A percentile compares a stretch with the other conserved stretches of the same genome.
Conservation (phyloP, 768 basidiomycete genomes). For the Phlegmacium glaucopus region DNA sequence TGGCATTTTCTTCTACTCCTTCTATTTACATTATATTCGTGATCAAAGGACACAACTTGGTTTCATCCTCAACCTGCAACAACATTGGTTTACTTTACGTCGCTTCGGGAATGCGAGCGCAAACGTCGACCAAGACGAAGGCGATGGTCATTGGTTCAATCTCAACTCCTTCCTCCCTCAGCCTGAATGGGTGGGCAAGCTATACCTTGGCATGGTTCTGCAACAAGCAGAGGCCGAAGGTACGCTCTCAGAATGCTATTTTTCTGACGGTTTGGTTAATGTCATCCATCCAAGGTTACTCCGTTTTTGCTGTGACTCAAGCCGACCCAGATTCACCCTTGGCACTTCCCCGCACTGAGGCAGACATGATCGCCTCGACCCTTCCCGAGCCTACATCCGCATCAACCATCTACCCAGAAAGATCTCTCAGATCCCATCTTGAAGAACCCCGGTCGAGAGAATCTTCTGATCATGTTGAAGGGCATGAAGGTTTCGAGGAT, state of each 20-base stretch:
- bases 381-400: conserved; percentile 52
- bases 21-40: neutral
- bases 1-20: conserved; percentile 5
- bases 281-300: conserved; percentile 55
- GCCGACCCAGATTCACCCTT: conserved; percentile 50
- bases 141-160: conserved; percentile 81
- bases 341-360: conserved; percentile 60
- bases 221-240: conserved; percentile 87
- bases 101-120: conserved; percentile 62
- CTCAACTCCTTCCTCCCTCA: conserved; percentile 68
- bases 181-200: conserved; percentile 82
- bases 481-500: conserved; percentile 57
- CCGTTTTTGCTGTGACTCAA: conserved; percentile 73
- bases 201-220: conserved; percentile 82
- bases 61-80: conserved; percentile 81
- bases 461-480: neutral
- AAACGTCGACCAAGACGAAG: conserved; percentile 39
- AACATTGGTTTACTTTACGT: conserved; percentile 89
- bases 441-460: neutral
- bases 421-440: conserved; percentile 3
- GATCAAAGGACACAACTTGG: conserved; percentile 68
- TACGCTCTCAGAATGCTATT: conserved; percentile 21
- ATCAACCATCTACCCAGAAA: neutral
- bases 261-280: conserved; percentile 1
- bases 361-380: conserved; percentile 67